Conservation (phyloP, 2,329 filamentous ascomycete species). For the Pleomassaria siparia region DNA sequence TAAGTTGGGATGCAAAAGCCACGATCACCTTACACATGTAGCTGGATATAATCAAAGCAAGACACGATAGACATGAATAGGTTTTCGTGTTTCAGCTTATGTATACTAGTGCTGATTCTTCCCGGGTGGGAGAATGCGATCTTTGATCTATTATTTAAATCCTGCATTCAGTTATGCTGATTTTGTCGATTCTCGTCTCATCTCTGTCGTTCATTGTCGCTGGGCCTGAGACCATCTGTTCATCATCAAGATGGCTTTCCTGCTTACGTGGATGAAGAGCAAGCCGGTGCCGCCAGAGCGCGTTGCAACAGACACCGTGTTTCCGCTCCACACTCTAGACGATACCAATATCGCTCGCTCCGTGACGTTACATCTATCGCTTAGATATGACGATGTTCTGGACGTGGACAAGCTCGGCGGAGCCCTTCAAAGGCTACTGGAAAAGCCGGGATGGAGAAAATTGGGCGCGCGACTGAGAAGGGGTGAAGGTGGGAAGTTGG, state of each 20-base stretch:
- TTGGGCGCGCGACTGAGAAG: slow-evolving; percentile 49
- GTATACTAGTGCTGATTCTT: no score
- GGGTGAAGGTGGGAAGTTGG: slow-evolving; percentile 39
- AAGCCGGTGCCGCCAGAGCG: slow-evolving; percentile 13
- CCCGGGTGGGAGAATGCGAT: no score
- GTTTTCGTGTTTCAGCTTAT: no score
- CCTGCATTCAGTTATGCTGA: no score
- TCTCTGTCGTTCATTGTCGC: no score
- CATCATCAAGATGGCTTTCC: slow-evolving; percentile 1
- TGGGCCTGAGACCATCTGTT: no score
- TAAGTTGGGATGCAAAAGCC: no score
- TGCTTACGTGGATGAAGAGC: slow-evolving; percentile 9
- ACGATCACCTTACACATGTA: no score
- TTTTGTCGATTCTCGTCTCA: no score
- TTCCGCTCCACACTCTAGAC: slow-evolving; percentile 20
- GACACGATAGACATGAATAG: no score
- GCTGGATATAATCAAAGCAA: no score
- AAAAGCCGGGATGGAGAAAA: slow-evolving; percentile 51
- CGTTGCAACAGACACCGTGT: slow-evolving; percentile 22
- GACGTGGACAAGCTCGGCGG: slow-evolving; percentile 44
- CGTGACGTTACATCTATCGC: slow-evolving; percentile 23
- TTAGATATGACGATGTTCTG: slow-evolving; percentile 52
- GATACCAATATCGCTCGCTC: slow-evolving; percentile 11
- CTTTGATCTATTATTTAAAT: no score
- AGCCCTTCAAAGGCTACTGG: slow-evolving; percentile 43